phyloP scores from a whole-genome alignment of 331 rosid genomes.

The Quercus tomentella region DNA sequence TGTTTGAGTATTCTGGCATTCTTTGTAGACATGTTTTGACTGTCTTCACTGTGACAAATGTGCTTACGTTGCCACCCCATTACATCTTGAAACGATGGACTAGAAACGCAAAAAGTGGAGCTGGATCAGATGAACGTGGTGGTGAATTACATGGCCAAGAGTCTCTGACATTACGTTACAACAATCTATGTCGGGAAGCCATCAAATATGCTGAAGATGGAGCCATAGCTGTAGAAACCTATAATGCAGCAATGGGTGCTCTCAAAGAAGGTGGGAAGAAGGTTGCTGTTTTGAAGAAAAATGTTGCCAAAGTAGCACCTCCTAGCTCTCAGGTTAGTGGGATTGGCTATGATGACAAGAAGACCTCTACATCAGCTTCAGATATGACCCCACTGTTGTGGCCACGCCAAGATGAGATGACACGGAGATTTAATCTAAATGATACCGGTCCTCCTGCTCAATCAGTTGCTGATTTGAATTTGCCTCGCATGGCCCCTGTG shows the following conservation, averaged over 20 bases:
- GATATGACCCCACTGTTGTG: conserved; percentile 80
- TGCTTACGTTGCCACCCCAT: conserved; percentile 78
- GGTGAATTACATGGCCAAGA: conserved; percentile 61
- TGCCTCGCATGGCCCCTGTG: conserved; percentile 87
- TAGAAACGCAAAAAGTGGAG: conserved; percentile 64
- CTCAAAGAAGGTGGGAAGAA: conserved; percentile 79
- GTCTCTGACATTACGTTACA: conserved; percentile 60
- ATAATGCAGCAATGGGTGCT: conserved; percentile 61
- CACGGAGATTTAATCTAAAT: conserved; percentile 69
- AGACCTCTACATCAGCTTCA: conserved; percentile 39
- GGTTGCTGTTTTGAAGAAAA: conserved; percentile 58
- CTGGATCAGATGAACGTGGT: conserved; percentile 53
- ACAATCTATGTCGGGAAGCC: conserved; percentile 75
- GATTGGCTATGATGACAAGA: conserved; percentile 57
- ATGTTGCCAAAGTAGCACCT: conserved; percentile 64
- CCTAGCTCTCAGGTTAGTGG: conserved; percentile 54
- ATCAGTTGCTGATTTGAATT: conserved; percentile 69
- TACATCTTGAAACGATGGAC: conserved; percentile 96
- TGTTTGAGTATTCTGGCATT: conserved; percentile 95
- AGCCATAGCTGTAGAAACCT: conserved; percentile 70
- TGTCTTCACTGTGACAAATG: conserved; percentile 84
- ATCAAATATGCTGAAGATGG: conserved; percentile 90
- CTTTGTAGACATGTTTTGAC: conserved; percentile 92
- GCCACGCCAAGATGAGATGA: conserved; percentile 84
- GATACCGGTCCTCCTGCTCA: conserved; percentile 64